Percentiles rank a stretch among this genome's conserved stretches.
phyloP scores from a whole-genome alignment of 306 rosid genomes.

The Astragalus glycyphyllos region DNA sequence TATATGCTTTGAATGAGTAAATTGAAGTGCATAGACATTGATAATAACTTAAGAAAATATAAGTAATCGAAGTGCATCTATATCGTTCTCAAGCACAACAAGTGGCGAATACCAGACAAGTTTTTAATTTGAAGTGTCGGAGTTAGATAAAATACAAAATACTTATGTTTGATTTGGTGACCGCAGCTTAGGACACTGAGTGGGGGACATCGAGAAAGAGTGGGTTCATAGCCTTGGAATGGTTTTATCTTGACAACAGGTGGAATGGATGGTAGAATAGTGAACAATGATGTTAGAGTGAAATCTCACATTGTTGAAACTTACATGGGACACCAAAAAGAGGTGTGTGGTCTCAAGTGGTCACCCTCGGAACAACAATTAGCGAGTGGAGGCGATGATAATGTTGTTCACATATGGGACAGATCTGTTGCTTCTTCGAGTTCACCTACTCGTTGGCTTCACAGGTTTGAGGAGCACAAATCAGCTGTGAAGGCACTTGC shows the following conservation, averaged over 20 bases:
- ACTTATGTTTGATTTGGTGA: not conserved
- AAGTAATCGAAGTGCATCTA: too few relatives aligned
- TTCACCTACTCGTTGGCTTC: conserved; percentile 74
- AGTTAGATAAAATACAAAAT: too few relatives aligned
- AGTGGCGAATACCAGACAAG: too few relatives aligned
- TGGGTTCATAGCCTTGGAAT: conserved; percentile 81
- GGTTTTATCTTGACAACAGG: conserved; percentile 76
- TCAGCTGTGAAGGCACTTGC: conserved; percentile 85
- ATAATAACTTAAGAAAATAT: too few relatives aligned
- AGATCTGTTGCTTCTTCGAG: conserved; percentile 62
- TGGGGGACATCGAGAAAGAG: conserved; percentile 67
- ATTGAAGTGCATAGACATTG: too few relatives aligned
- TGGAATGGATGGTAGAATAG: conserved; percentile 72
- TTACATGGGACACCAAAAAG: conserved; percentile 74
- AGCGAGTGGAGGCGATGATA: conserved; percentile 85
- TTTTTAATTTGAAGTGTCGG: too few relatives aligned
- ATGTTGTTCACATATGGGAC: conserved; percentile 79
- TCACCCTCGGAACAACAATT: conserved; percentile 73
- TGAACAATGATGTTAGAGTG: conserved; percentile 75
- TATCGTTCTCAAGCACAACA: too few relatives aligned
- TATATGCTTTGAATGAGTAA: too few relatives aligned
- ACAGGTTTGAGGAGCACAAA: conserved; percentile 69
- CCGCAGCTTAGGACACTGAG: conserved; percentile 69
- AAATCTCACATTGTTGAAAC: conserved; percentile 71
- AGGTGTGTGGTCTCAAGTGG: conserved; percentile 86